phyloP scores from a whole-genome alignment of 2,329 filamentous ascomycete genomes.

The Penicillium sp. region DNA sequence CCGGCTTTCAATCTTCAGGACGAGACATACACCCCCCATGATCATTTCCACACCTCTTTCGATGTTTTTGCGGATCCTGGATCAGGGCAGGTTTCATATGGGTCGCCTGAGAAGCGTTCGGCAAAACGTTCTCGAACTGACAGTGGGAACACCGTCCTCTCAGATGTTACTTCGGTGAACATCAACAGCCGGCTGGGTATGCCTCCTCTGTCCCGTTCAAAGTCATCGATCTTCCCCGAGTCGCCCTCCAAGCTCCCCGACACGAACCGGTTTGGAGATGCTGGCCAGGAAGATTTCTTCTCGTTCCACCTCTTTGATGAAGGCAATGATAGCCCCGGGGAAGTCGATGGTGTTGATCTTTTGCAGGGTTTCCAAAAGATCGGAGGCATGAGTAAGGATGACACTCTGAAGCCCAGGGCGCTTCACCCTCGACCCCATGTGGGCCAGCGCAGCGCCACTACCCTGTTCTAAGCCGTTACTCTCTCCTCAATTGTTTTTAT shows the following conservation, averaged over 20 bases:
- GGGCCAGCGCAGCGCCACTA: conserved; percentile 35
- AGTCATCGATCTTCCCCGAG: conserved; percentile 39
- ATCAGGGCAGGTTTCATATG: conserved; percentile 41
- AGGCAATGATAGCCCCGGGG: conserved; percentile 42
- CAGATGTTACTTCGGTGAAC: conserved; percentile 42
- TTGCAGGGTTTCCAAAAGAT: conserved; percentile 51
- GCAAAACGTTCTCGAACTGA: conserved; percentile 52
- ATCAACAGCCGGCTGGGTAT: conserved; percentile 37
- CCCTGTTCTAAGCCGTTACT: conserved; percentile 28
- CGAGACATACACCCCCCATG: conserved; percentile 41
- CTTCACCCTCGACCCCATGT: conserved; percentile 33
- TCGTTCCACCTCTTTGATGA: conserved; percentile 51
- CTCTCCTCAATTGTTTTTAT: background rate
- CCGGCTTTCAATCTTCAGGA: conserved; percentile 54
- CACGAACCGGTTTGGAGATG: conserved; percentile 34
- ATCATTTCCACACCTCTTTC: conserved; percentile 51
- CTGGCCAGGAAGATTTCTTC: conserved; percentile 47
- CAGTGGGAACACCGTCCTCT: conserved; percentile 52
- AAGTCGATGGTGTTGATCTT: conserved; percentile 48
- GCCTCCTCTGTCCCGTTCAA: conserved; percentile 36
- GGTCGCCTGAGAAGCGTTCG: conserved; percentile 58
- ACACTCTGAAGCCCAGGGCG: conserved; percentile 29
- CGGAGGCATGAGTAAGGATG: conserved; percentile 40
- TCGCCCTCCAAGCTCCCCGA: conserved; percentile 43
- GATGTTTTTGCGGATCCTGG: conserved; percentile 55